phyloP scores from a whole-genome alignment of 83 land plant species.

The Larix sibirica region DNA sequence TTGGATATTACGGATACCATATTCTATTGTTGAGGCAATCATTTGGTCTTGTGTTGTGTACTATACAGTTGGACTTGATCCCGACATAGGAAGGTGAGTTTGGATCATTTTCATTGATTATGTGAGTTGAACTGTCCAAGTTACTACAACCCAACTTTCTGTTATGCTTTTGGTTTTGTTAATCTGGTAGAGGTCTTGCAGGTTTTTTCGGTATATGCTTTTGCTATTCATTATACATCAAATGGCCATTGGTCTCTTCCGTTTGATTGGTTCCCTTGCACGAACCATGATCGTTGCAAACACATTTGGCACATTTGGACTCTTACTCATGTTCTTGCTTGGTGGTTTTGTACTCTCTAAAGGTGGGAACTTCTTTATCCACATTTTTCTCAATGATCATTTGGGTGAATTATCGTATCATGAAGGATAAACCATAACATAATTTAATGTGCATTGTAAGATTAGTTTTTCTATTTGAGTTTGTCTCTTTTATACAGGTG shows the following conservation, averaged over 20 bases:
- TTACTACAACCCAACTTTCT: too few relatives aligned
- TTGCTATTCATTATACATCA: constrained; percentile 79
- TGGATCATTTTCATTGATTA: too few relatives aligned
- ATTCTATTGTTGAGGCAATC: constrained; percentile 29
- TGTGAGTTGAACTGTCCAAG: too few relatives aligned
- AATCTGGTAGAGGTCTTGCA: constrained; percentile 23
- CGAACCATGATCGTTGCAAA: constrained; percentile 64
- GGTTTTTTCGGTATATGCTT: constrained; percentile 76
- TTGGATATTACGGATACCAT: constrained; percentile 29
- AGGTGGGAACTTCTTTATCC: neutral
- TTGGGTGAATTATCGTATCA: too few relatives aligned
- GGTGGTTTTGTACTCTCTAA: constrained; percentile 85
- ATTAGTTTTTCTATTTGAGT: too few relatives aligned
- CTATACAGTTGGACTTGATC: constrained; percentile 44
- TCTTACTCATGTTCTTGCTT: constrained; percentile 80
- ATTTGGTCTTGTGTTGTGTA: constrained; percentile 31
- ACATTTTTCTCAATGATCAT: too few relatives aligned
- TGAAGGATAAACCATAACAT: too few relatives aligned
- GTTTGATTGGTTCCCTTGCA: constrained; percentile 84
- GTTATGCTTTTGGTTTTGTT: too few relatives aligned
- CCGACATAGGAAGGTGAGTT: constrained; percentile 36
- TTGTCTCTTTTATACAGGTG: constrained; percentile 9
- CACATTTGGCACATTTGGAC: constrained; percentile 93
- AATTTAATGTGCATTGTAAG: neutral
- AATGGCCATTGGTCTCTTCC: constrained; percentile 85